Evolutionary conservation across 2,329 filamentous ascomycete genomes (phyloP), one percentile per base, ranked within the genome.

Genomic region (Trichophyton simii): DNA sequence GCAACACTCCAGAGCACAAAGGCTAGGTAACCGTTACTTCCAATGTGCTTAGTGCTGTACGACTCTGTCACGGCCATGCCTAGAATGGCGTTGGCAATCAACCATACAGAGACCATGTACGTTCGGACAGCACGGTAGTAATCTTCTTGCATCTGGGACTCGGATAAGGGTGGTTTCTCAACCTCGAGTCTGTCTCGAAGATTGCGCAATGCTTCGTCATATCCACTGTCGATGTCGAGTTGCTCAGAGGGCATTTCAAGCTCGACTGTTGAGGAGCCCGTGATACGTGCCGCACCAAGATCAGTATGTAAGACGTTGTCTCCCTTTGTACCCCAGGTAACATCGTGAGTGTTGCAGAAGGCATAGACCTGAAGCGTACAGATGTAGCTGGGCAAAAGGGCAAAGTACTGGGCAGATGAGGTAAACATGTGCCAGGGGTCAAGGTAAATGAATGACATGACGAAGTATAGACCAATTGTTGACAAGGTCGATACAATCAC

Each of bases 341-440:
- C 91, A 72, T 99, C 94, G 82, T 99, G 94, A 0, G 92, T 95
- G 78, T 99, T 99, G 80, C 94, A 97, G 76, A 99, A 99, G 50
- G 94, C 94, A 76, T 99, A 99, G 20, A 97, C 91, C 75, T 99
- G 94, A 1, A 99, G 82, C 0, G 90, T 97, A 78, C 94, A 97
- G 75, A 99, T 95, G 78, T 97, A 99, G 44, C 82, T 87, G 0
- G 94, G 94, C 41, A 99, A 80, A 28, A 99, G 84, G 55, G 91
- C 82, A 72, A 99, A 96, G 79, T 99, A 99, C 73, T 96, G 91
- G 0, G 81, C 83, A 0, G 89, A 86, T 0, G 87, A 92, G 11
- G 94, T 99, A 77, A 99, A 88, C 88, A 99, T 94, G 79, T 99
- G 94, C 94, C 94, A 99, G 0, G 94, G 94, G 68, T 99, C 95